Evolutionary conservation across 2,329 filamentous ascomycete genomes (phyloP), one percentile per base, ranked within the genome.

Genomic region (Colletotrichum costaricense): DNA sequence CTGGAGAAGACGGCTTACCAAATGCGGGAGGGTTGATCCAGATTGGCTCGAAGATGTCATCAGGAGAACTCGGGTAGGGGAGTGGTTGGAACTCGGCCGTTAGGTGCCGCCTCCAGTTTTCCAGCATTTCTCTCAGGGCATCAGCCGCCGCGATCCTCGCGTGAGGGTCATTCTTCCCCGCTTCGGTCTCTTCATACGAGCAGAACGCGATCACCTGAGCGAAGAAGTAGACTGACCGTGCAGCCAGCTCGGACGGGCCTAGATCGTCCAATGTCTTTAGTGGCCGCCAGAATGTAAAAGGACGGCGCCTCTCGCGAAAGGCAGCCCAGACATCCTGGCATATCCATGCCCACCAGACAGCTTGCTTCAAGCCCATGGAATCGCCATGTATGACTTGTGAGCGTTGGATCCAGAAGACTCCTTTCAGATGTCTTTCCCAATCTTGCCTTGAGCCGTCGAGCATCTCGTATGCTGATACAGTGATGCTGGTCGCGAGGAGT

Each of bases 401-500:
- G n/a, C 90, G 82, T 72, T 92, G 87, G 19, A 92, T 92, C 88
- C 90, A 92, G 74, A 92, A 92, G 0, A 92, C 89, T 0, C 91
- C 90, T 77, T 91, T 89, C 0, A 92, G 82, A 77, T 93, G 91
- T 3, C 89, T 82, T 73, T 92, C 88, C 90, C 91, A 92, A 55
- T 79, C 88, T 79, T 79, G 77, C 12, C 86, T 85, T 4, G 86
- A 86, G 2, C 86, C 88, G 63, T 91, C 88, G 19, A 92, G 86
- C 90, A 92, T 92, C 79, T 92, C 90, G 75, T 92, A 92, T 0
- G 89, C 89, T 8, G 88, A 91, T n/a, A 92, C 88, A 22, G 92
- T 84, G 0, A 92, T 81, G 0, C 89, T 86, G 0, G 90, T 93
- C 0, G 88, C 87, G 26, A 92, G 84, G 0, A 93, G 81, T 76